These are phyloP conservation scores for Cenchrus purpureus DNA, from an alignment of 176 grass and related monocot genomes.

Conservation along the genomic window DNA sequence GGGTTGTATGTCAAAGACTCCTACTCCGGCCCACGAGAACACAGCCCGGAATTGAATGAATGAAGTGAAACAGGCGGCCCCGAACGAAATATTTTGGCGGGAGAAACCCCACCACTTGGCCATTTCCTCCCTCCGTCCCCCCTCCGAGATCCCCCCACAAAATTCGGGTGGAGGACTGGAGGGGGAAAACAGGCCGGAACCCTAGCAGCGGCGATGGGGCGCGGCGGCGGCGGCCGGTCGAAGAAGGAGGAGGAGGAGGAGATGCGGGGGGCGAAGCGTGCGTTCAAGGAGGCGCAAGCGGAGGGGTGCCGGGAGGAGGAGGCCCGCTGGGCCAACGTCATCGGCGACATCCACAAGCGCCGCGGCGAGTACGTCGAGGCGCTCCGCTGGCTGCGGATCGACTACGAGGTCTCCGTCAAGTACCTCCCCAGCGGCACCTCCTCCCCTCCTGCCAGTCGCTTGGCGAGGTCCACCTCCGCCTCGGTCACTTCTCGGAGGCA, in stretches of 20 bases:
- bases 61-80: background rate
- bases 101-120: slow-evolving; percentile 19
- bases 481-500: slow-evolving; percentile 62
- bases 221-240: slow-evolving; percentile 21
- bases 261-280: slow-evolving; percentile 65
- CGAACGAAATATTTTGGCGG: slow-evolving; percentile 49
- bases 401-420: slow-evolving; percentile 80
- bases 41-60: background rate
- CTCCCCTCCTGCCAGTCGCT: slow-evolving; percentile 85
- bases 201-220: slow-evolving; percentile 45
- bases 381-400: slow-evolving; percentile 69
- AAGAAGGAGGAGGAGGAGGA: slow-evolving; percentile 70
- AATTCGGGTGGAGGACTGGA: background rate
- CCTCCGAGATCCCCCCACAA: background rate
- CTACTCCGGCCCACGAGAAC: background rate
- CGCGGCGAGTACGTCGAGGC: slow-evolving; percentile 87
- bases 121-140: background rate
- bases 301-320: slow-evolving; percentile 84
- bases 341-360: slow-evolving; percentile 88
- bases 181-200: slow-evolving; percentile 3
- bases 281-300: slow-evolving; percentile 57
- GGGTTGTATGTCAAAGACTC: no score
- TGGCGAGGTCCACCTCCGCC: slow-evolving; percentile 86
- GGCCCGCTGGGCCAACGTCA: slow-evolving; percentile 86
- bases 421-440: slow-evolving; percentile 75